A percentile compares a stretch with the other conserved stretches of the same genome.
These are phyloP conservation scores for Colletotrichum sublineola DNA, from an alignment of 2,329 filamentous ascomycete genomes.

Conservation along the genomic window DNA sequence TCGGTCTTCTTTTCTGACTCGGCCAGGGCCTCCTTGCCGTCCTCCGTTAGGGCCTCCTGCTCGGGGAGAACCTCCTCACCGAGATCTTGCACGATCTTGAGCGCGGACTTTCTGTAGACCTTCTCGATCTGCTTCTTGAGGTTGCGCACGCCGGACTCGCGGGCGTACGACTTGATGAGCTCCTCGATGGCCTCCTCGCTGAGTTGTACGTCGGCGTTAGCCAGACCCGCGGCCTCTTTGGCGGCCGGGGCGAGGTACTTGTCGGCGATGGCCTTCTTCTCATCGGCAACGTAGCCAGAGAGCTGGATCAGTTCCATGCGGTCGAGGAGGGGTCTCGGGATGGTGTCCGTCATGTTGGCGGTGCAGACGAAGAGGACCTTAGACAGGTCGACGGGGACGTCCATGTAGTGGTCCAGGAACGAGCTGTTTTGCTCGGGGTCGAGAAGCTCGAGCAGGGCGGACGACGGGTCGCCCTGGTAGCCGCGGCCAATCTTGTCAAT, in stretches of 20 bases:
- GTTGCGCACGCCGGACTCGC: constrained; percentile 96
- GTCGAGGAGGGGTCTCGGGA: constrained; percentile 91
- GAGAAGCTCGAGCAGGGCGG: constrained; percentile 90
- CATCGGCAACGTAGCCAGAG: constrained; percentile 95
- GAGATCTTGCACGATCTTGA: constrained; percentile 96
- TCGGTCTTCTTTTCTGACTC: constrained; percentile 78
- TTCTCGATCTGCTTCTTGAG: constrained; percentile 99
- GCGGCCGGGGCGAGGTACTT: constrained; percentile 92
- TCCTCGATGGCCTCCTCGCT: constrained; percentile 91
- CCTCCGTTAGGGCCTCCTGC: constrained; percentile 84
- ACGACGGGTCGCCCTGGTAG: constrained; percentile 96
- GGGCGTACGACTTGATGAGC: constrained; percentile 98
- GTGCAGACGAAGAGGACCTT: constrained; percentile 99
- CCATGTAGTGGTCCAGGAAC: constrained; percentile 98
- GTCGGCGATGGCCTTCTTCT: constrained; percentile 99
- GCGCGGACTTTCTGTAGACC: constrained; percentile 94
- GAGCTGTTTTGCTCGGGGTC: constrained; percentile 98
- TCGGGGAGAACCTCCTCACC: constrained; percentile 88
- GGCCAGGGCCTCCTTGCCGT: constrained; percentile 83
- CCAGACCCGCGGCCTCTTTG: constrained; percentile 92
- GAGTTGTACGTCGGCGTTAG: constrained; percentile 90
- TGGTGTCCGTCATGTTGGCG: constrained; percentile 98
- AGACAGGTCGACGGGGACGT: constrained; percentile 95
- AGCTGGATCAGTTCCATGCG: constrained; percentile 98
- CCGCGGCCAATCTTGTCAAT: constrained; percentile 98